Conservation (phyloP, 371 early-diverging fungal species). For the Mucor lusitanicus region DNA sequence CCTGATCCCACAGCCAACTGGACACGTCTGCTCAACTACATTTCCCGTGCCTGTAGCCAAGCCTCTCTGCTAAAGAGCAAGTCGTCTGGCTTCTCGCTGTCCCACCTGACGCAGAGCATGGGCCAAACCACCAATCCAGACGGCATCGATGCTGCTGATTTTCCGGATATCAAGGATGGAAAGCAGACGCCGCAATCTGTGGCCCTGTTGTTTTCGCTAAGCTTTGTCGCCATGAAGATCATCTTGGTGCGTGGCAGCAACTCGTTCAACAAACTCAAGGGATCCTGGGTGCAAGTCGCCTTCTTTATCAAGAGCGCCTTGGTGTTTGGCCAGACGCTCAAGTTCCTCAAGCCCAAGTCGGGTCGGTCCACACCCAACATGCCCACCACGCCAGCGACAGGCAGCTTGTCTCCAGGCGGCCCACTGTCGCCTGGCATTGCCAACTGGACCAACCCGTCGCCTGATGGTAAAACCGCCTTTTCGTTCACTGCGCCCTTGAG, state of each 20-base stretch:
- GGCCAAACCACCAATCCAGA: conserved; percentile 13
- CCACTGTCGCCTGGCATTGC: conserved; percentile 12
- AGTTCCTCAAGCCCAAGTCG: conserved; percentile 12
- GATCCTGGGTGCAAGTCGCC: conserved; percentile 49
- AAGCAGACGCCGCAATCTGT: conserved; percentile 33
- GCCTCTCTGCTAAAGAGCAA: conserved; percentile 38
- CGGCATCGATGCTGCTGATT: conserved; percentile 9
- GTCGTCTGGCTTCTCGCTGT: conserved; percentile 42
- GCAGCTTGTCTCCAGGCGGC: conserved; percentile 20
- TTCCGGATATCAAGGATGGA: conserved; percentile 38
- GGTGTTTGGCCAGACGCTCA: conserved; percentile 37
- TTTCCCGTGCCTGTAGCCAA: conserved; percentile 42
- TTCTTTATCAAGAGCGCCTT: conserved; percentile 39
- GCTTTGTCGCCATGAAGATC: conserved; percentile 60
- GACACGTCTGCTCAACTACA: conserved; percentile 41
- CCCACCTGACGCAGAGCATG: conserved; percentile 29
- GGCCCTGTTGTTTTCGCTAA: conserved; percentile 39
- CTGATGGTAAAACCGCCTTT: conserved; percentile 6
- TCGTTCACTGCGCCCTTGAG: conserved; percentile 16
- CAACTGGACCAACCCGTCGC: neutral
- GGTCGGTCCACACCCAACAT: conserved; percentile 22
- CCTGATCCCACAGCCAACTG: conserved; percentile 44
- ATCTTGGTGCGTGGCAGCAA: conserved; percentile 53
- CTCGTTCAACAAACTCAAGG: conserved; percentile 44
- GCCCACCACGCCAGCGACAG: neutral